Evolutionary conservation across 371 early-diverging fungal species (phyloP), one percentile per base, ranked within the genome.

Genomic region (Lichtheimia ornata): DNA sequence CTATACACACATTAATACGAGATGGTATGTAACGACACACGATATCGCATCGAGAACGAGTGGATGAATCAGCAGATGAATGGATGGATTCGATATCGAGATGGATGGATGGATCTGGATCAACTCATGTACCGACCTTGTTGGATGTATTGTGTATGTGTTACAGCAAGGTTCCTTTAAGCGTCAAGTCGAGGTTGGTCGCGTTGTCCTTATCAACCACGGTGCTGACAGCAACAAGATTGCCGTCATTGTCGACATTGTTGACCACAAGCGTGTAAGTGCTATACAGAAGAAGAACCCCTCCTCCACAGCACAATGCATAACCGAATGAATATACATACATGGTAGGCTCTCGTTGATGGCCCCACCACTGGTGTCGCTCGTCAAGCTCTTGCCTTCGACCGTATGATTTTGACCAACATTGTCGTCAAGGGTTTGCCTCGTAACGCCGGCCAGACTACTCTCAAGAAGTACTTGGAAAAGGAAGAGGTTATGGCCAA

Each of bases 221-320:
- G 99, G 99, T 66, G 83, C 88, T 65, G 91, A 95, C 77, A 87
- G 90, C 80, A 94, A 96, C 74, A 97, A 97, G 86, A 86, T 96
- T 70, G 98, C 97, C 79, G 94, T 95, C 75, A 94, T 99, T 82
- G 93, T 97, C 67, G 99, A 97, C 79, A 96, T 99, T 82, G 87
- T 99, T 70, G 99, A 99, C 86, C 97, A 99, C 90, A 91, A 91
- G 86, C 90, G 98, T 65, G 90, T 84, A 77, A 63, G 77, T n/a
- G n/a, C n/a, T n/a, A n/a, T n/a, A n/a, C n/a, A n/a, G n/a, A n/a
- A n/a, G n/a, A n/a, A n/a, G n/a, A n/a, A n/a, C n/a, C n/a, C n/a
- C 35, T 28, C 35, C 35, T 9, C 6, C 35, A 9, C 24, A 61
- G 42, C 13, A 9, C 41, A 25, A 61, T 45, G 12, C 35, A 43